A percentile compares a stretch with the other conserved stretches of the same genome.
phyloP scores from a whole-genome alignment of 2,329 filamentous ascomycete genomes.

The Colletotrichum cordylinicola region DNA sequence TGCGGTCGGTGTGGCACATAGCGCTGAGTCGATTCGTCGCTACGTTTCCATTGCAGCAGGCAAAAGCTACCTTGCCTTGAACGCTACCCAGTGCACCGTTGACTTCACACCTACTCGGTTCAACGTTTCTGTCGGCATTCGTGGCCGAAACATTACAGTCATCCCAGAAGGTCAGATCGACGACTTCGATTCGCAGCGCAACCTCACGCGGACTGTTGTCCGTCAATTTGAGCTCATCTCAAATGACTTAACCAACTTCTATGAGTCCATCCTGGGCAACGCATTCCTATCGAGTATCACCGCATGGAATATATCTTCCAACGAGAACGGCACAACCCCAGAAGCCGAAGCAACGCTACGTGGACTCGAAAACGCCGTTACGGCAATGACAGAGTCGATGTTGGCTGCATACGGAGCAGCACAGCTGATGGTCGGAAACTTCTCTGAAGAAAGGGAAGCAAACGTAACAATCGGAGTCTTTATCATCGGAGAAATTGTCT shows the following conservation, averaged over 20 bases:
- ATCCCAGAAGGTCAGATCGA: conserved; percentile 20
- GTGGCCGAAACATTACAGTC: conserved; percentile 33
- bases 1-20: conserved; percentile 34
- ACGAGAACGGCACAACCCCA: not conserved
- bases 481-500: not conserved
- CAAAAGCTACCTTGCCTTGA: conserved; percentile 32
- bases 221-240: conserved; percentile 40
- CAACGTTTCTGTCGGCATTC: conserved; percentile 34
- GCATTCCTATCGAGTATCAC: conserved; percentile 37
- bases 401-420: conserved; percentile 35
- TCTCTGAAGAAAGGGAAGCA: not conserved
- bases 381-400: conserved; percentile 26
- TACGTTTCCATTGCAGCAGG: conserved; percentile 35
- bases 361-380: conserved; percentile 24
- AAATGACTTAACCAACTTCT: conserved; percentile 41
- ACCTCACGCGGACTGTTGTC: conserved; percentile 32
- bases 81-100: conserved; percentile 35
- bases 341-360: conserved; percentile 8
- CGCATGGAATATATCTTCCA: conserved; percentile 2
- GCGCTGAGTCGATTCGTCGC: conserved; percentile 24
- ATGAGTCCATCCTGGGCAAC: conserved; percentile 38
- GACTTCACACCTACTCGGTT: conserved; percentile 31
- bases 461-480: conserved; percentile 22
- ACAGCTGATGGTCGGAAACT: conserved; percentile 36
- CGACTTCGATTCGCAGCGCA: conserved; percentile 32